phyloP scores from a whole-genome alignment of 2,329 filamentous ascomycete species.

The Cadophora gregata region DNA sequence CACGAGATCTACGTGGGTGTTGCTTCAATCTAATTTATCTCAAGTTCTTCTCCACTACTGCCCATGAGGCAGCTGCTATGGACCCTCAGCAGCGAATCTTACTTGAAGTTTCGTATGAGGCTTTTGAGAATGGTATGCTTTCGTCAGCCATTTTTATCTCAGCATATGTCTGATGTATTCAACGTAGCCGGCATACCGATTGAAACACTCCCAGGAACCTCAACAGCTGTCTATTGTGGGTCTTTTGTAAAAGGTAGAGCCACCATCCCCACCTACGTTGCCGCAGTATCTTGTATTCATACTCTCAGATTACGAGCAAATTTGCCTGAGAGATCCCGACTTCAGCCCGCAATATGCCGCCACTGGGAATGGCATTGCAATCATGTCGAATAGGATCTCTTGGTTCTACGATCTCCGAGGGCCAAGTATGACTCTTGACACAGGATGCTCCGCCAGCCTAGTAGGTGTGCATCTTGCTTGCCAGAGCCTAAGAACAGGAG shows the following conservation, averaged over 20 bases:
- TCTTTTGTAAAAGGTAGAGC: slow-evolving; percentile 27
- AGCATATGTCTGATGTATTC: background rate
- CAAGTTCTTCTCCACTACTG: slow-evolving; percentile 32
- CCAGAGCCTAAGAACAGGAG: slow-evolving; percentile 16
- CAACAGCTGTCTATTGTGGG: slow-evolving; percentile 28
- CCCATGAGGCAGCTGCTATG: slow-evolving; percentile 41
- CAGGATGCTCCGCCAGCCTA: slow-evolving; percentile 54
- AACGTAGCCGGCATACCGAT: slow-evolving; percentile 29
- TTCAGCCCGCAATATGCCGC: slow-evolving; percentile 22
- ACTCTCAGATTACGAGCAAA: slow-evolving; percentile 22
- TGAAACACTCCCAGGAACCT: slow-evolving; percentile 22
- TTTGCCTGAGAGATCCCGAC: slow-evolving; percentile 27
- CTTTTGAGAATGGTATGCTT: slow-evolving; percentile 24
- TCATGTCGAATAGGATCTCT: slow-evolving; percentile 21
- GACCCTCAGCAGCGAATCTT: slow-evolving; percentile 58
- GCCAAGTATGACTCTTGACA: slow-evolving; percentile 52
- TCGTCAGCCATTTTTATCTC: background rate
- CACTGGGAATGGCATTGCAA: slow-evolving; percentile 22
- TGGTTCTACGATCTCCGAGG: slow-evolving; percentile 49
- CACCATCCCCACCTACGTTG: background rate
- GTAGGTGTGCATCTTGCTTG: slow-evolving; percentile 44
- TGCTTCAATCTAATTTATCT: background rate
- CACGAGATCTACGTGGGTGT: background rate
- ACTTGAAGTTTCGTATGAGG: slow-evolving; percentile 47
- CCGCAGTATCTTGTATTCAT: background rate